Base-by-base conservation (phyloP, 768 basidiomycete genomes). In the Collybia nuda region DNA sequence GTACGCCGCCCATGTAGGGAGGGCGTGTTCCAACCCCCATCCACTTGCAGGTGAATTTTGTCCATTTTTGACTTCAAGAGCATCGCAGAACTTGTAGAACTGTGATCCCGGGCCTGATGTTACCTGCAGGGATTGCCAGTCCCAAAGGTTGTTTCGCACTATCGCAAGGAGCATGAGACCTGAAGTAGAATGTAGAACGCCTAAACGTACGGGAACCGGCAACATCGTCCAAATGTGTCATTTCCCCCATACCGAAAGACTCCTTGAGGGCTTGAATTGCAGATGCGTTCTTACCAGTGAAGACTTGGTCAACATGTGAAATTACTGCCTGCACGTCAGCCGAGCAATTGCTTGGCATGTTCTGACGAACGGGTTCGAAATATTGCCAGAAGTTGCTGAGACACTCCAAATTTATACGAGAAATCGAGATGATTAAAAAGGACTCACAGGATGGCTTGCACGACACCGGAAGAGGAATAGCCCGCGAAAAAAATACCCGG, bases 261-360 rank as follows among this genome's bases (percentile, higher is more conserved):
- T 76, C 70, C 62, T 88, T 84, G 52, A 89, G 64, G 18, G 56
- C 58, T 48, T 81, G 65, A 29, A 86, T 82, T 11, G 79, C 78
- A 23, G 65, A 62, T 5, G 62, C 48, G 52, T 82, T 69, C 1
- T 71, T 70, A 3, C 68, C 68, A 0, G 66, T 64, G 56, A 86
- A 81, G 5, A 81, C 79, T 47, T 73, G 44, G 59, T 89, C 88
- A 35, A 89, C 67, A 56, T 86, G 76, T 5, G 75, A 59, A 47
- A 89, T 76, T 14, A 84, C 85, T 4, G 76, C 77, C 62, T 86
- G 69, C 24, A 88, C 76, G 58, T 90, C 88, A 0, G 84, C 77
- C 6, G 86, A 88, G 66, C 88, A 90, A 63, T 90, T 90, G 54
- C 59, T 44, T 2, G 86, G 82, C 85, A 88, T 88, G 58, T 80